A percentile compares a stretch with the other conserved stretches of the same genome.
Evolutionary conservation across 768 basidiomycete species (phyloP).

Genomic region (Kwoniella newhampshirensis): DNA sequence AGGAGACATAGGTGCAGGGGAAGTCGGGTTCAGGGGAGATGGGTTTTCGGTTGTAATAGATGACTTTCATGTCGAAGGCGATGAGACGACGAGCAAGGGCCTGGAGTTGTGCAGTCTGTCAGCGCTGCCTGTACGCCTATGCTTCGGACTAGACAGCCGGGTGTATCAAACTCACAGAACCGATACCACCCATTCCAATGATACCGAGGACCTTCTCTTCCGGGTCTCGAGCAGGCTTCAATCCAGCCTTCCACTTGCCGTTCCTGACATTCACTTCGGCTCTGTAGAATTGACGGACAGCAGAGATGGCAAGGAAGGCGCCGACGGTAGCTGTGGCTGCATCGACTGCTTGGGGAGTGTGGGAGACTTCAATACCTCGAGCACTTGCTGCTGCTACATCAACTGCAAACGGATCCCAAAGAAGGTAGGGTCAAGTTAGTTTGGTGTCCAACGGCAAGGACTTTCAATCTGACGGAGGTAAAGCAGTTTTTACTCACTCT

Average conservation of each 20-base stretch:
- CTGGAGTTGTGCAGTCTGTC: constrained; percentile 56
- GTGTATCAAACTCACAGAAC: constrained; percentile 26
- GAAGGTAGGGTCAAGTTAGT: background rate
- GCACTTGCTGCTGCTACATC: constrained; percentile 72
- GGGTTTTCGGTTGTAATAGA: constrained; percentile 65
- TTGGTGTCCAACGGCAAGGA: constrained; percentile 54
- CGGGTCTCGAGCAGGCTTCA: constrained; percentile 49
- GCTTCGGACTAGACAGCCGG: constrained; percentile 40
- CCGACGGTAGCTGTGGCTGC: constrained; percentile 70
- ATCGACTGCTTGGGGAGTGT: constrained; percentile 86
- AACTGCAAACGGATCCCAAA: constrained; percentile 49
- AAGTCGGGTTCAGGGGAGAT: constrained; percentile 63
- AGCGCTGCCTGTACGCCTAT: constrained; percentile 18
- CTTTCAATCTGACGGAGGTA: background rate
- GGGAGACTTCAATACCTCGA: constrained; percentile 63
- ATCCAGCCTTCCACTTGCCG: constrained; percentile 25
- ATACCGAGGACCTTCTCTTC: constrained; percentile 52
- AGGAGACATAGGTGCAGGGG: constrained; percentile 68
- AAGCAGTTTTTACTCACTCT: constrained; percentile 53
- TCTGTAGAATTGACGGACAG: constrained; percentile 34
- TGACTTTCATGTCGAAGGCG: constrained; percentile 83
- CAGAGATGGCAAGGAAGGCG: constrained; percentile 39
- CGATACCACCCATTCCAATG: constrained; percentile 55
- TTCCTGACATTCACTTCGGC: constrained; percentile 23
- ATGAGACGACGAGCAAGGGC: constrained; percentile 59